Conservation (phyloP, 1,284 basidiomycete genomes). For the Meripilus lineatus region DNA sequence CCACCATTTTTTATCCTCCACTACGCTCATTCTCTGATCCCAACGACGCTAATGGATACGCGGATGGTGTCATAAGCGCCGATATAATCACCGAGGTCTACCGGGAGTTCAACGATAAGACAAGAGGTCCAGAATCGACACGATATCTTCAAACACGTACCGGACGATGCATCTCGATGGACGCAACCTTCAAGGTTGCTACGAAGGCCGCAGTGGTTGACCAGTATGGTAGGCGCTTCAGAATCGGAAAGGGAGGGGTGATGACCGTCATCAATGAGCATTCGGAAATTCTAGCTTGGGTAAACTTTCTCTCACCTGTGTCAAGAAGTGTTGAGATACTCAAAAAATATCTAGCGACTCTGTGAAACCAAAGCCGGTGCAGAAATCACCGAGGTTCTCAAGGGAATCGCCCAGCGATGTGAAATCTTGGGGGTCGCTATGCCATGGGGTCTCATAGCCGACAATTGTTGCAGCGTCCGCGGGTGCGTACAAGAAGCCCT, state of each 20-base stretch:
- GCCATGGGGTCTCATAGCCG: slow-evolving; percentile 17
- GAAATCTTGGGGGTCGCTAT: slow-evolving; percentile 9
- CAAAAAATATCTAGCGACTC: slow-evolving; percentile 16
- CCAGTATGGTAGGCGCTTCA: background rate
- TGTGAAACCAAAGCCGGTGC: slow-evolving; percentile 15
- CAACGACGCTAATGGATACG: slow-evolving; percentile 8
- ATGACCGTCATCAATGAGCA: slow-evolving; percentile 18
- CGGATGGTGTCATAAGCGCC: slow-evolving; percentile 7
- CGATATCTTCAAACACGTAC: too few relatives aligned
- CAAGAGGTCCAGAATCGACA: too few relatives aligned
- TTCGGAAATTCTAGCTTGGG: slow-evolving; percentile 16
- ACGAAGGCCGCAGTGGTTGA: slow-evolving; percentile 25
- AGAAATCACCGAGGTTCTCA: slow-evolving; percentile 17
- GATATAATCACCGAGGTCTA: slow-evolving; percentile 15
- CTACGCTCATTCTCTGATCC: slow-evolving; percentile 4
- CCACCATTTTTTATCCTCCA: too few relatives aligned
- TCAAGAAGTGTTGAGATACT: too few relatives aligned
- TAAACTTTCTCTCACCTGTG: slow-evolving; percentile 5
- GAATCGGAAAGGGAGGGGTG: slow-evolving; percentile 13
- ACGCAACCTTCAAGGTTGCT: slow-evolving; percentile 30
- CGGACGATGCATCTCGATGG: slow-evolving; percentile 10
- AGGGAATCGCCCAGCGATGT: slow-evolving; percentile 13
- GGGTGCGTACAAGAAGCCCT: slow-evolving; percentile 10
- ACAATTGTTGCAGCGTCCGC: slow-evolving; percentile 23
- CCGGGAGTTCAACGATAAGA: too few relatives aligned